Percentiles rank a stretch among this genome's conserved stretches.
These are phyloP conservation scores for Ophiocordyceps camponoti-floridani DNA, from an alignment of 2,329 filamentous ascomycete genomes.

Conservation along the genomic window DNA sequence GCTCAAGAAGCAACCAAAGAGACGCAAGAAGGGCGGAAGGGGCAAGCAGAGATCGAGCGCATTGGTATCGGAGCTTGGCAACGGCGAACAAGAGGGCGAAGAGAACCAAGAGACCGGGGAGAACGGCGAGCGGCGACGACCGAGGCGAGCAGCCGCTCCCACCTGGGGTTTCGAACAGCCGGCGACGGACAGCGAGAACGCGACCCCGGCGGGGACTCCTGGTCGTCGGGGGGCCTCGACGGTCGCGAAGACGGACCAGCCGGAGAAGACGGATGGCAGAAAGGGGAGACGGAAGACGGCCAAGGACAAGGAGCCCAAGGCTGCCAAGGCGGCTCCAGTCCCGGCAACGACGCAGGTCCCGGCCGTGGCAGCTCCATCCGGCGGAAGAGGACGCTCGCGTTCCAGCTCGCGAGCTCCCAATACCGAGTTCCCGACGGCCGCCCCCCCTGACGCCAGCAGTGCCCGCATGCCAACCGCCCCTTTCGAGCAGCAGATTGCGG, in stretches of 20 bases:
- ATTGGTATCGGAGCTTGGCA: conserved; percentile 48
- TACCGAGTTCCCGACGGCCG: conserved; percentile 21
- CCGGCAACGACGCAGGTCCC: conserved; percentile 15
- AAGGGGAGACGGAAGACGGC: conserved; percentile 18
- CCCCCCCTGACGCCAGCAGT: conserved; percentile 16
- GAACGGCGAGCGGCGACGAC: conserved; percentile 40
- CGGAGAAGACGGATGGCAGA: conserved; percentile 26
- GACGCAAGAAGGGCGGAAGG: conserved; percentile 35
- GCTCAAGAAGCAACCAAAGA: conserved; percentile 44
- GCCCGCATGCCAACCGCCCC: conserved; percentile 18
- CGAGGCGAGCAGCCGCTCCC: conserved; percentile 49
- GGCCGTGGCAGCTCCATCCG: conserved; percentile 21
- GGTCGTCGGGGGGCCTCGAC: conserved; percentile 26
- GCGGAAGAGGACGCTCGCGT: conserved; percentile 30
- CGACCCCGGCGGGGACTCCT: conserved; percentile 39
- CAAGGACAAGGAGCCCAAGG: conserved; percentile 22
- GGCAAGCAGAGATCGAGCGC: conserved; percentile 43
- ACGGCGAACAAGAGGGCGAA: conserved; percentile 36
- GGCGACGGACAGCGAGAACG: conserved; percentile 39
- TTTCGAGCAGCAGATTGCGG: conserved; percentile 23
- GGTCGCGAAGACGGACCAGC: conserved; percentile 20
- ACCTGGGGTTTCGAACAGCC: conserved; percentile 50
- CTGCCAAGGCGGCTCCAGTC: conserved; percentile 20
- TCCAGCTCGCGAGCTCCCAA: conserved; percentile 32
- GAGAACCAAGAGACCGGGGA: conserved; percentile 38